A percentile compares a stretch with the other conserved stretches of the same genome.
Conservation (phyloP, 176 grass and related monocot species). For the Triticum monococcum region DNA sequence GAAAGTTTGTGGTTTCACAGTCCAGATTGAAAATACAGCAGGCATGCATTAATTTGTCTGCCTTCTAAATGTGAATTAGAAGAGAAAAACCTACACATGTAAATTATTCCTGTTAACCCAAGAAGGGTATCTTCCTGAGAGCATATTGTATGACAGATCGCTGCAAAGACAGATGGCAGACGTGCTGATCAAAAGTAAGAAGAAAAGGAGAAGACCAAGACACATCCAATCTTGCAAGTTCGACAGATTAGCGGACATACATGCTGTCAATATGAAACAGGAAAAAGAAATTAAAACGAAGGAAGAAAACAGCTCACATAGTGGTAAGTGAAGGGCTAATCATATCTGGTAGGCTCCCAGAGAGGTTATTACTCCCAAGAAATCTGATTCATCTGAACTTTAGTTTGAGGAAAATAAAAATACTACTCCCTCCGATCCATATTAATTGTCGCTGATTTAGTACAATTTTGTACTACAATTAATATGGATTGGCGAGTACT, state of each 20-base stretch:
- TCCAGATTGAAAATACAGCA: background rate
- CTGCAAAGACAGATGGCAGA: constrained; percentile 9
- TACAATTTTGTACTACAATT: too few relatives aligned
- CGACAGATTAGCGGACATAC: background rate
- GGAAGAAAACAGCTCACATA: constrained; percentile 23
- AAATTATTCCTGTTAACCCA: constrained; percentile 38
- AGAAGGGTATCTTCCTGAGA: constrained; percentile 44
- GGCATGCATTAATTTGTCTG: background rate
- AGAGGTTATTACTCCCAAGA: constrained; percentile 64
- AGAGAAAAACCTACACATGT: constrained; percentile 35
- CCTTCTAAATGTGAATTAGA: background rate
- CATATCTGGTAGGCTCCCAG: constrained; percentile 35
- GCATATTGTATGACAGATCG: constrained; percentile 55
- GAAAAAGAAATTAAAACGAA: background rate
- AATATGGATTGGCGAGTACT: too few relatives aligned
- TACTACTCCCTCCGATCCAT: too few relatives aligned
- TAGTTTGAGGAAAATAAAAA: background rate
- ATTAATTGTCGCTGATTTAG: too few relatives aligned
- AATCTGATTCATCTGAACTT: constrained; percentile 40
- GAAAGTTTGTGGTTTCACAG: background rate
- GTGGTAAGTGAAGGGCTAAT: constrained; percentile 31
- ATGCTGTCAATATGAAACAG: background rate
- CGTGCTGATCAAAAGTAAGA: background rate
- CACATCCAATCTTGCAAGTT: background rate
- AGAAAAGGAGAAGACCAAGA: background rate